Percentiles rank a stretch among this genome's conserved stretches.
Evolutionary conservation across 2,329 filamentous ascomycete genomes (phyloP).

Genomic region (Erysiphe pulchra): DNA sequence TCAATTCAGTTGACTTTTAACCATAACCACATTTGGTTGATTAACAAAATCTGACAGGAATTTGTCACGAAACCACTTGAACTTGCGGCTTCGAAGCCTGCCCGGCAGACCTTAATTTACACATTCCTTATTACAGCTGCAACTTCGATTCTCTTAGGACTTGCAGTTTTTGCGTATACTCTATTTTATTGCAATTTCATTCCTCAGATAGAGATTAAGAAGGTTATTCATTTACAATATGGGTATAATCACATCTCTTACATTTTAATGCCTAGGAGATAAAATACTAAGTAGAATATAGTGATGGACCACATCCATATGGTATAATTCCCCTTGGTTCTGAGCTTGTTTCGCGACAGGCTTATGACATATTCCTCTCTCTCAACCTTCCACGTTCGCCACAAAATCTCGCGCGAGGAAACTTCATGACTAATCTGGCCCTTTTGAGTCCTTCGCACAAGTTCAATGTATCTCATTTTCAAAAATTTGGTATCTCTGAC

Average conservation of each 20-base stretch:
- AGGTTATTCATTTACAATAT: conserved; percentile 40
- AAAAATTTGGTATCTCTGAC: conserved; percentile 3
- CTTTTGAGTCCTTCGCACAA: conserved; percentile 27
- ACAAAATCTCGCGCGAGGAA: conserved; percentile 50
- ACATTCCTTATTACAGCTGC: conserved; percentile 18
- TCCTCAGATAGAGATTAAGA: conserved; percentile 34
- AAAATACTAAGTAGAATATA: conserved; percentile 6
- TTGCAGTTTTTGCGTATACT: conserved; percentile 33
- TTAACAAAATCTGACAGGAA: not conserved
- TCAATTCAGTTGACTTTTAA: too few species aligned
- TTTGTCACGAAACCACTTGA: conserved; percentile 25
- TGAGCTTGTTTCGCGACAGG: conserved; percentile 38
- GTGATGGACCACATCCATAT: conserved; percentile 15
- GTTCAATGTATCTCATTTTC: conserved; percentile 6
- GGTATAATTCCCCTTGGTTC: conserved; percentile 11
- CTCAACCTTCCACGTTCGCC: conserved; percentile 57
- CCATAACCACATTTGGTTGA: too few species aligned
- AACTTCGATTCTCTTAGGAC: conserved; percentile 25
- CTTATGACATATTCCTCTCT: conserved; percentile 60
- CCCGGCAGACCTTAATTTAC: conserved; percentile 37
- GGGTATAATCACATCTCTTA: conserved; percentile 17
- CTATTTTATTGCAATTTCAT: conserved; percentile 46
- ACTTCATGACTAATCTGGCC: conserved; percentile 78
- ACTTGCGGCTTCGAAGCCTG: conserved; percentile 30
- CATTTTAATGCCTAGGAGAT: not conserved